These are phyloP conservation scores for Daldinia vernicosa DNA, from an alignment of 495 filamentous ascomycete genomes.

Conservation along the genomic window DNA sequence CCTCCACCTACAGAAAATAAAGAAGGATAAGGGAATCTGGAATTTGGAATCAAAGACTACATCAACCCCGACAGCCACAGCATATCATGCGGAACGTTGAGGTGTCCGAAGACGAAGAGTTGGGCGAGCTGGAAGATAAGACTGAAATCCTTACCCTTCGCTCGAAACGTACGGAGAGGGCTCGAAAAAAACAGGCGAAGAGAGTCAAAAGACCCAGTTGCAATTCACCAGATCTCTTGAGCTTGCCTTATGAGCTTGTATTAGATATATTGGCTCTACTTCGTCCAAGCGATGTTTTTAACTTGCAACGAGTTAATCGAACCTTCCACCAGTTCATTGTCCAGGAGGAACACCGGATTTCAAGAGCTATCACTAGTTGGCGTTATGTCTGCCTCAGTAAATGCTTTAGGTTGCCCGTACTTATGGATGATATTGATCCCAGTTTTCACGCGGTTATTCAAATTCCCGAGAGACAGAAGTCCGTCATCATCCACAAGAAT, in stretches of 20 bases:
- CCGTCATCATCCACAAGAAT: slow-evolving; percentile 51
- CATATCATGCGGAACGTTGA: slow-evolving; percentile 33
- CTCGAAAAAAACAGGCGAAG: slow-evolving; percentile 54
- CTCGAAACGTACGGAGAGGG: slow-evolving; percentile 61
- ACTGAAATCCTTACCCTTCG: slow-evolving; percentile 50
- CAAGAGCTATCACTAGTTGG: slow-evolving; percentile 47
- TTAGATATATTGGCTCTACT: slow-evolving; percentile 54
- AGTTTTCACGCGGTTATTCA: slow-evolving; percentile 47
- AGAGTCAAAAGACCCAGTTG: slow-evolving; percentile 36
- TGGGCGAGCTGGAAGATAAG: slow-evolving; percentile 42
- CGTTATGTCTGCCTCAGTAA: slow-evolving; percentile 58
- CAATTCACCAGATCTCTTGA: slow-evolving; percentile 42
- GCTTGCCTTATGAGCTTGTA: slow-evolving; percentile 61
- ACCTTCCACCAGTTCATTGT: slow-evolving; percentile 52
- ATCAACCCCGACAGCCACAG: neutral
- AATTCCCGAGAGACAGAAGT: slow-evolving; percentile 49
- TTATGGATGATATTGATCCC: slow-evolving; percentile 52
- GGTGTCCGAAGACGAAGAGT: slow-evolving; percentile 34
- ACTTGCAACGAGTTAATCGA: slow-evolving; percentile 48
- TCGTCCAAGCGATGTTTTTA: slow-evolving; percentile 59
- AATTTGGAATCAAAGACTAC: neutral
- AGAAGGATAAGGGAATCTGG: neutral
- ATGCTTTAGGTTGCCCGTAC: slow-evolving; percentile 59
- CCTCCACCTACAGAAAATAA: neutral
- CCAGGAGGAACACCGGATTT: slow-evolving; percentile 52